phyloP scores from a whole-genome alignment of 2,329 filamentous ascomycete species.

The Alternaria sp. region DNA sequence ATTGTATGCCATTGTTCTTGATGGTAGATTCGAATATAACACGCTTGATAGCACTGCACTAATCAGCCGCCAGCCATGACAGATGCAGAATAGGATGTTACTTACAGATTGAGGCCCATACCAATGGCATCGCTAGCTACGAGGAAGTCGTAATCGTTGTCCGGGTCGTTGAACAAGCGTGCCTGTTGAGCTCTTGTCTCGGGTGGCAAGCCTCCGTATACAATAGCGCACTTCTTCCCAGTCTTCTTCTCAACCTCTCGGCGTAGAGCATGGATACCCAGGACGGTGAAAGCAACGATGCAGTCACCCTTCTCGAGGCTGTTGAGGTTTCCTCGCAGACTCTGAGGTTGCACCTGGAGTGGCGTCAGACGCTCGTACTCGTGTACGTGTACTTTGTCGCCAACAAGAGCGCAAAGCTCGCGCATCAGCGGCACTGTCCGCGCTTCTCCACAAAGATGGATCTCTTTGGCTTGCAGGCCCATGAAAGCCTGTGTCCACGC shows the following conservation, averaged over 20 bases:
- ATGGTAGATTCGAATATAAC: slow-evolving; percentile 82
- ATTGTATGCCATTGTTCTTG: slow-evolving; percentile 72
- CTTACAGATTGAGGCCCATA: slow-evolving; percentile 92
- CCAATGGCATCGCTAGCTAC: slow-evolving; percentile 96
- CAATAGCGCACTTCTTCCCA: slow-evolving; percentile 83
- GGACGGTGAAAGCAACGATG: slow-evolving; percentile 83
- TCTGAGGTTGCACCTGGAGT: slow-evolving; percentile 70
- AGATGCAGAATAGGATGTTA: slow-evolving; percentile 13
- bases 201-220: slow-evolving; percentile 90
- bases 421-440: slow-evolving; percentile 80
- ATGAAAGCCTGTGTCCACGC: slow-evolving; percentile 93
- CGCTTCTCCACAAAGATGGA: slow-evolving; percentile 93
- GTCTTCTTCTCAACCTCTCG: slow-evolving; percentile 77
- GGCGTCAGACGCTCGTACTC: slow-evolving; percentile 84
- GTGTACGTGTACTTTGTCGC: slow-evolving; percentile 84
- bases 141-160: slow-evolving; percentile 94
- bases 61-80: slow-evolving; percentile 25
- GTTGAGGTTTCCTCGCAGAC: slow-evolving; percentile 71
- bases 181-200: slow-evolving; percentile 94
- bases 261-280: slow-evolving; percentile 83
- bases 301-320: slow-evolving; percentile 88
- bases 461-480: slow-evolving; percentile 83
- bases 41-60: slow-evolving; percentile 74
- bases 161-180: slow-evolving; percentile 88
- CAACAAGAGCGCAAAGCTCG: slow-evolving; percentile 77